Evolutionary conservation across 2,329 filamentous ascomycete genomes (phyloP).

Genomic region (Talaromyces atroroseus): DNA sequence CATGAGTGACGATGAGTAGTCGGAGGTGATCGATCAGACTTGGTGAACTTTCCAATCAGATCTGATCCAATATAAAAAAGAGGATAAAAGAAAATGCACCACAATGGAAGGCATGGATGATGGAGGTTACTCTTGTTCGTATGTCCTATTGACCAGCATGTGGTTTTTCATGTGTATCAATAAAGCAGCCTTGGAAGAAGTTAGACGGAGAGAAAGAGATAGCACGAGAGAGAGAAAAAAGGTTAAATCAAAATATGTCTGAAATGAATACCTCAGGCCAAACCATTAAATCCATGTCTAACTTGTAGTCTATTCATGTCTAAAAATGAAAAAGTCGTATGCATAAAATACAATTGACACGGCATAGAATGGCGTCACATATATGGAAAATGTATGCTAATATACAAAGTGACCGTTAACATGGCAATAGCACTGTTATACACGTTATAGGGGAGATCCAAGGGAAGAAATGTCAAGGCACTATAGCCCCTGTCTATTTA

Average conservation of each 20-base stretch:
- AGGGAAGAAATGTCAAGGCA: background rate
- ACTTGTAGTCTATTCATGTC: constrained; percentile 17
- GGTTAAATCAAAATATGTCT: background rate
- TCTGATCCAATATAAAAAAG: background rate
- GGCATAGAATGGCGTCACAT: constrained; percentile 12
- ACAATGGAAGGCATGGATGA: background rate
- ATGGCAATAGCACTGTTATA: background rate
- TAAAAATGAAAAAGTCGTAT: constrained; percentile 20
- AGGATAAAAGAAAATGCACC: background rate
- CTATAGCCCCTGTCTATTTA: constrained; percentile 6
- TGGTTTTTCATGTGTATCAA: background rate
- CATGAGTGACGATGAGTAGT: background rate
- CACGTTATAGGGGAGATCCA: background rate
- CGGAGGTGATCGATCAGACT: background rate
- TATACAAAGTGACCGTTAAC: constrained; percentile 19
- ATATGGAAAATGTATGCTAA: constrained; percentile 17
- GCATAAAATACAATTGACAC: constrained; percentile 17
- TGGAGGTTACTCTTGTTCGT: background rate
- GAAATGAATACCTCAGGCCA: background rate
- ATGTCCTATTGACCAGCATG: background rate
- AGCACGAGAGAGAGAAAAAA: background rate
- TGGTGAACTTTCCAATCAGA: background rate
- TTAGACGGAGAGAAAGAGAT: background rate
- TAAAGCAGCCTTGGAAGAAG: background rate
- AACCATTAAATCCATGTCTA: constrained; percentile 14